phyloP scores from a whole-genome alignment of 495 filamentous ascomycete genomes.

The Aspergillus haitiensis region DNA sequence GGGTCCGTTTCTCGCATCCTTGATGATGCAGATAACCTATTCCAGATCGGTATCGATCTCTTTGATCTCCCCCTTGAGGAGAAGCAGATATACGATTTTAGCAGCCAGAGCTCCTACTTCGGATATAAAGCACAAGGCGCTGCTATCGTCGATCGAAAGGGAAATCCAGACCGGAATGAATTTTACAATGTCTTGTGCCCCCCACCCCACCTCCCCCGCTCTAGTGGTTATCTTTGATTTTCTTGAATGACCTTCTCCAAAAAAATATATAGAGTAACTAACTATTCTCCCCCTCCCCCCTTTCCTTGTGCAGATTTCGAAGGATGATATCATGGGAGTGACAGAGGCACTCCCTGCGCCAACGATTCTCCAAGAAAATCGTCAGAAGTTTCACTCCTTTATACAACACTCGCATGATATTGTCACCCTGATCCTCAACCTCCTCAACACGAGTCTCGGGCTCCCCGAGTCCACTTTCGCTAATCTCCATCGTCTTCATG shows the following conservation, averaged over 20 bases:
- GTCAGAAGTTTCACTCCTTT: constrained; percentile 46
- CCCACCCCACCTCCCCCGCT: background rate
- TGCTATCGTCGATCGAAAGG: constrained; percentile 51
- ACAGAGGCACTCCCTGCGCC: constrained; percentile 48
- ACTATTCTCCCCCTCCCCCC: no score
- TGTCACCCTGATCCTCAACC: constrained; percentile 46
- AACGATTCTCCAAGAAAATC: constrained; percentile 38
- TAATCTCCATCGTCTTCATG: constrained; percentile 50
- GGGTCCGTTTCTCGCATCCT: constrained; percentile 42
- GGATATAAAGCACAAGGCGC: constrained; percentile 59
- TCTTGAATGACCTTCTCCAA: background rate
- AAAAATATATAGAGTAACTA: no score
- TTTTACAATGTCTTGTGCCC: constrained; percentile 57
- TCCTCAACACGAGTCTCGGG: constrained; percentile 51
- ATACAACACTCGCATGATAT: constrained; percentile 50
- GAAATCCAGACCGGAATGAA: constrained; percentile 58
- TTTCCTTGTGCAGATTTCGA: constrained; percentile 40
- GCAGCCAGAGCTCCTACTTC: constrained; percentile 41
- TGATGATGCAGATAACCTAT: constrained; percentile 46
- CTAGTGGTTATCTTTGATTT: background rate
- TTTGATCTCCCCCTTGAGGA: constrained; percentile 54
- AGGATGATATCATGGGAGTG: constrained; percentile 55
- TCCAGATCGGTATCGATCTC: constrained; percentile 44
- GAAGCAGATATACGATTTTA: constrained; percentile 54
- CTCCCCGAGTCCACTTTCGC: constrained; percentile 50